Percentiles rank a stretch among this genome's conserved stretches.
phyloP scores from a whole-genome alignment of 1,284 basidiomycete species.

The Marasmius sp. region DNA sequence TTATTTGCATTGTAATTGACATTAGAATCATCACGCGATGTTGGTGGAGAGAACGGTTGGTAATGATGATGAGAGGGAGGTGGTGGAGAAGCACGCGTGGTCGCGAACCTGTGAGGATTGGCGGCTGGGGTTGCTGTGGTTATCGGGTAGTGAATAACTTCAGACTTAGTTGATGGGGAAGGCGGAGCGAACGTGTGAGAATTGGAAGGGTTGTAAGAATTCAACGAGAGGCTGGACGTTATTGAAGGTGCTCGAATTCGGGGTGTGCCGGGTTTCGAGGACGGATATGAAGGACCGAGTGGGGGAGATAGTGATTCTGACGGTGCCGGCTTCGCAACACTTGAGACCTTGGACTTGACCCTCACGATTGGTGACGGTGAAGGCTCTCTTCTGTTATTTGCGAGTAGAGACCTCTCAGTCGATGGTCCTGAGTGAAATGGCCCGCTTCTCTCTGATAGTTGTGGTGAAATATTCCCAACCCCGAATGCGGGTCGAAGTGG shows the following conservation, averaged over 20 bases:
- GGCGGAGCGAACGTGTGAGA: constrained; percentile 4
- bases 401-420: constrained; percentile 14
- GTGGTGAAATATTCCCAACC: neutral
- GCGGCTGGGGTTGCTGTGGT: constrained; percentile 53
- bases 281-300: constrained; percentile 11
- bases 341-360: constrained; percentile 59
- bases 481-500: too few relatives aligned
- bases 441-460: neutral
- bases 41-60: constrained; percentile 33
- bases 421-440: constrained; percentile 14
- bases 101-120: constrained; percentile 54
- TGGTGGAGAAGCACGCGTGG: constrained; percentile 34
- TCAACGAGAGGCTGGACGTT: constrained; percentile 37
- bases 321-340: constrained; percentile 38
- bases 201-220: constrained; percentile 32
- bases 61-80: constrained; percentile 31
- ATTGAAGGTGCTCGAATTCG: constrained; percentile 29
- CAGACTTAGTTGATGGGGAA: constrained; percentile 20
- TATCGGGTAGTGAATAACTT: constrained; percentile 50
- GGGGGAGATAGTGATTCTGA: constrained; percentile 24
- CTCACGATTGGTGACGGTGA: constrained; percentile 18
- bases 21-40: constrained; percentile 28
- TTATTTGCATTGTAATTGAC: constrained; percentile 19
- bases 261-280: constrained; percentile 5
- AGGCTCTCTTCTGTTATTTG: constrained; percentile 20